Percentiles rank a stretch among this genome's conserved stretches.
Evolutionary conservation across 1,139 yeast genomes (phyloP).

Genomic region (Candida pseudocylindracea): DNA sequence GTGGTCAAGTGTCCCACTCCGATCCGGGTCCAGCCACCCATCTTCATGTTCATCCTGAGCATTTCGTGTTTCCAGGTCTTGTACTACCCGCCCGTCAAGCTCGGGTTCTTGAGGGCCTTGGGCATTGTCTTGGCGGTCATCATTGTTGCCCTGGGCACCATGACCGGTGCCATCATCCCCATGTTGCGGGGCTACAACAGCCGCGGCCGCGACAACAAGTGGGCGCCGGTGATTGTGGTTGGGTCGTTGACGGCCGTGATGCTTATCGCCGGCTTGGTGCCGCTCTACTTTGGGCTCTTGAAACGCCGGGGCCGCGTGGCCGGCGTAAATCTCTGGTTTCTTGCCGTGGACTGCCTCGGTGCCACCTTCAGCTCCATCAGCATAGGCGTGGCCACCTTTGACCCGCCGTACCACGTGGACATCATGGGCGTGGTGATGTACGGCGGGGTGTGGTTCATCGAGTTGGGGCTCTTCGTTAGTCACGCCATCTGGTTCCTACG

Average conservation of each 20-base stretch:
- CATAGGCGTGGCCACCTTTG: slow-evolving; percentile 22
- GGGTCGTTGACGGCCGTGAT: slow-evolving; percentile 65
- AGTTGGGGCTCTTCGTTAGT: slow-evolving; percentile 50
- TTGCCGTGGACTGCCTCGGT: slow-evolving; percentile 58
- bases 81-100: slow-evolving; percentile 53
- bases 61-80: slow-evolving; percentile 51
- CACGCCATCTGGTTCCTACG: slow-evolving; percentile 39
- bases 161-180: slow-evolving; percentile 47
- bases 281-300: slow-evolving; percentile 72
- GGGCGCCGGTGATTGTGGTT: slow-evolving; percentile 53
- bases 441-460: slow-evolving; percentile 47
- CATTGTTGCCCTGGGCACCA: slow-evolving; percentile 29
- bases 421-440: slow-evolving; percentile 61
- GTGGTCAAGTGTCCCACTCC: slow-evolving; percentile 17
- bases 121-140: slow-evolving; percentile 10
- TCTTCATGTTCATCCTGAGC: slow-evolving; percentile 53
- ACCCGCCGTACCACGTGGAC: slow-evolving; percentile 17
- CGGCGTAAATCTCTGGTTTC: slow-evolving; percentile 67
- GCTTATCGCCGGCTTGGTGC: slow-evolving; percentile 58
- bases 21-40: slow-evolving; percentile 66
- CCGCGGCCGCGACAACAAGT: slow-evolving; percentile 16
- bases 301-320: slow-evolving; percentile 68
- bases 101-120: slow-evolving; percentile 3
- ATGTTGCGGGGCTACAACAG: slow-evolving; percentile 17
- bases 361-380: slow-evolving; percentile 59